A percentile compares a stretch with the other conserved stretches of the same genome.
Evolutionary conservation across 2,329 filamentous ascomycete species (phyloP).

Genomic region (Zopfia rhizophila): DNA sequence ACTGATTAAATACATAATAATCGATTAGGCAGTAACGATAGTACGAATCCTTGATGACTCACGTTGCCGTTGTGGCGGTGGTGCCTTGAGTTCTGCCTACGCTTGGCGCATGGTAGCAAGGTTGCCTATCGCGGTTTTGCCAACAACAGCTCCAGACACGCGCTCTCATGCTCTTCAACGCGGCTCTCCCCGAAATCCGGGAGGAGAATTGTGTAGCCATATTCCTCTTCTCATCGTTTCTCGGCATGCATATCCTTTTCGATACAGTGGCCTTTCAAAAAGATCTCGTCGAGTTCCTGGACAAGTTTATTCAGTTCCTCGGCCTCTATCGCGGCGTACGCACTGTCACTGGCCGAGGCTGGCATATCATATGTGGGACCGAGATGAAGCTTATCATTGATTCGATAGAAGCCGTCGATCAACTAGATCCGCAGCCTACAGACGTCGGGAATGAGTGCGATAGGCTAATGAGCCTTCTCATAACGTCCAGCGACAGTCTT

Average conservation of each 20-base stretch:
- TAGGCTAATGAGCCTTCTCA: too few relatives aligned
- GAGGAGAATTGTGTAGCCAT: slow-evolving; percentile 44
- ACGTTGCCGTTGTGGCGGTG: too few relatives aligned
- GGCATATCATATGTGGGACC: slow-evolving; percentile 33
- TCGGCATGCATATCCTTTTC: slow-evolving; percentile 49
- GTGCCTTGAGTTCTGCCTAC: too few relatives aligned
- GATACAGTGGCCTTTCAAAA: slow-evolving; percentile 42
- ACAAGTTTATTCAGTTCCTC: slow-evolving; percentile 42
- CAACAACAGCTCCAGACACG: slow-evolving; percentile 47
- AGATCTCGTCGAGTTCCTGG: slow-evolving; percentile 38
- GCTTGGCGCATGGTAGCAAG: too few relatives aligned
- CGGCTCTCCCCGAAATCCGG: slow-evolving; percentile 28
- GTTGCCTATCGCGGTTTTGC: too few relatives aligned
- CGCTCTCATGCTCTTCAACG: slow-evolving; percentile 37
- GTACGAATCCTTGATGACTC: too few relatives aligned
- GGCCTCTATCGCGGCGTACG: slow-evolving; percentile 31
- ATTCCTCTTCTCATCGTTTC: slow-evolving; percentile 47
- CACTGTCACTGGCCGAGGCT: slow-evolving; percentile 38
- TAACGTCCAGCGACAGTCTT: slow-evolving; percentile 20
- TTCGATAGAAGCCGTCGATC: slow-evolving; percentile 29
- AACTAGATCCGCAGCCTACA: slow-evolving; percentile 16
- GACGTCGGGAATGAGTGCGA: neutral
- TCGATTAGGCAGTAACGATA: too few relatives aligned
- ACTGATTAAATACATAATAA: too few relatives aligned
- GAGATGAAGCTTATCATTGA: slow-evolving; percentile 39